Conservation (phyloP, 495 filamentous ascomycete species). For the Talaromyces ruber region DNA sequence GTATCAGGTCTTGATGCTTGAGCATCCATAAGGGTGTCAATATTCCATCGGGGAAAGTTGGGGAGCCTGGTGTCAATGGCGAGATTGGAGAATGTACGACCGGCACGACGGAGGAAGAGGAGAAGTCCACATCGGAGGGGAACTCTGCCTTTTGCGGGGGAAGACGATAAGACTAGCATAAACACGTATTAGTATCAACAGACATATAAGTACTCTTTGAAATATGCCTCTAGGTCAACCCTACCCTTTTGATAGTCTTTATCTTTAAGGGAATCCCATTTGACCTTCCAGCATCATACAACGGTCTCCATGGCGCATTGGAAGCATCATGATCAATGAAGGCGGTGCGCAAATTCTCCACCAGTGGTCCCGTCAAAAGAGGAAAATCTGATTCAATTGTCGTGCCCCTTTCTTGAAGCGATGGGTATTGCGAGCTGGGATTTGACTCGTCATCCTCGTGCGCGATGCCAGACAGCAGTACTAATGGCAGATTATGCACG, state of each 20-base stretch:
- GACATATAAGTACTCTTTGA: not conserved
- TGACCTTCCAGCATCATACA: constrained; percentile 26
- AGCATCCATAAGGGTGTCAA: constrained; percentile 72
- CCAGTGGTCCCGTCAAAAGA: constrained; percentile 53
- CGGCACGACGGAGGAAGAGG: constrained; percentile 30
- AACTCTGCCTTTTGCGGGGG: constrained; percentile 56
- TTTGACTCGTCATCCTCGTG: constrained; percentile 8
- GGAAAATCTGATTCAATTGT: constrained; percentile 61
- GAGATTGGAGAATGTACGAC: constrained; percentile 82
- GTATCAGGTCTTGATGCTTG: constrained; percentile 77
- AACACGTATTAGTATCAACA: constrained; percentile 12
- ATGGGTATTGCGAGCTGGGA: constrained; percentile 25
- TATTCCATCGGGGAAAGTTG: constrained; percentile 79
- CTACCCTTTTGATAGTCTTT: constrained; percentile 69
- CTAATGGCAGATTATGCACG: constrained; percentile 71
- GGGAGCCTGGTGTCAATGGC: constrained; percentile 70
- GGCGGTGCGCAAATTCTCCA: constrained; percentile 56
- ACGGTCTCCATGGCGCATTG: constrained; percentile 48
- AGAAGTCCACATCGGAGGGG: constrained; percentile 38
- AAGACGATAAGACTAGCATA: constrained; percentile 46
- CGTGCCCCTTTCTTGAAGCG: constrained; percentile 49
- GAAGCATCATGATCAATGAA: constrained; percentile 59
- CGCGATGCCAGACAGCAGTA: constrained; percentile 69
- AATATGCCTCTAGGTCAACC: constrained; percentile 18
- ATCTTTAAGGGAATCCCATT: constrained; percentile 46